These are phyloP conservation scores for Beauveria sp. DNA, from an alignment of 2,329 filamentous ascomycete genomes.

Conservation along the genomic window DNA sequence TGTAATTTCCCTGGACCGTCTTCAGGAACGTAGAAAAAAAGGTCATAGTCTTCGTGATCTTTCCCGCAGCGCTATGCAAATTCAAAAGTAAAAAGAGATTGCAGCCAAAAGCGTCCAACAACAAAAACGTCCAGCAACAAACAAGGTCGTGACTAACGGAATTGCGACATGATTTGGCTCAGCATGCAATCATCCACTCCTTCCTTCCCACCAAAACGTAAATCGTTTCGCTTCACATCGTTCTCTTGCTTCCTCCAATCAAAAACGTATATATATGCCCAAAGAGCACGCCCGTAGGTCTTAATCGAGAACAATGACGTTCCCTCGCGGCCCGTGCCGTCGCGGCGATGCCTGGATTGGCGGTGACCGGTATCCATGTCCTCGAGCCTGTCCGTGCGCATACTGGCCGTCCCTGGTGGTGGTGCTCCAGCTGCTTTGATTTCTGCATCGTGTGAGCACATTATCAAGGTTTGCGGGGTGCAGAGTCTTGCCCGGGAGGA, in stretches of 20 bases:
- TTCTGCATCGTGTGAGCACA: slow-evolving; percentile 8
- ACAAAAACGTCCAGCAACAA: not conserved
- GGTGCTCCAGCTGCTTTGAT: not conserved
- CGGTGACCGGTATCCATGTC: slow-evolving; percentile 5
- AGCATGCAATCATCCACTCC: not conserved
- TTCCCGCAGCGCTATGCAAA: slow-evolving; percentile 11
- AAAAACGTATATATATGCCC: not conserved
- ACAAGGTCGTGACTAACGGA: not conserved
- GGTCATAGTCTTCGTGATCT: not conserved
- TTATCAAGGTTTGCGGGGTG: not conserved
- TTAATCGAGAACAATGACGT: slow-evolving; percentile 8
- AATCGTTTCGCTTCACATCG: not conserved
- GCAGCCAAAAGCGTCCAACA: not conserved
- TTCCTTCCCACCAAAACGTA: not conserved
- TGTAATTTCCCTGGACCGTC: not conserved
- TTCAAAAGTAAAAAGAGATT: not conserved
- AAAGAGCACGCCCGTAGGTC: not conserved
- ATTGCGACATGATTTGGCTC: not conserved
- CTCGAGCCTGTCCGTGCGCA: not conserved
- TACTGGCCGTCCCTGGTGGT: not conserved
- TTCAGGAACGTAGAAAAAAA: not conserved
- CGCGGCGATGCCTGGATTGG: slow-evolving; percentile 6
- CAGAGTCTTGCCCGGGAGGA: not conserved
- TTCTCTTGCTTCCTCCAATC: not conserved
- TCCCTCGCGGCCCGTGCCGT: not conserved